Conservation (phyloP, 1,284 basidiomycete genomes). For the Malassezia furfur region DNA sequence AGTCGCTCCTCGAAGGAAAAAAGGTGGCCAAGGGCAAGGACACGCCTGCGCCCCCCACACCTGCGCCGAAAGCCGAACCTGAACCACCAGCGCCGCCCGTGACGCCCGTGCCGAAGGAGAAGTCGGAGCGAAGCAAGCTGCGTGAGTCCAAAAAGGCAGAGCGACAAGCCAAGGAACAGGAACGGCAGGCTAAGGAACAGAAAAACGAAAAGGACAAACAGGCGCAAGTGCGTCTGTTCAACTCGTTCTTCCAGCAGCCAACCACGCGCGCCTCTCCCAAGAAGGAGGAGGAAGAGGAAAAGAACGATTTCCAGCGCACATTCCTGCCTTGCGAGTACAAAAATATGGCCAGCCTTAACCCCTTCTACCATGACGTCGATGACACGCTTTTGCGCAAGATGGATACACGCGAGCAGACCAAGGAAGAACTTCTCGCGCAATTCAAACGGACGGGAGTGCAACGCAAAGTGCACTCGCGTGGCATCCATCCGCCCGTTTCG, state of each 20-base stretch:
- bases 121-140: constrained; percentile 24
- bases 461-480: neutral
- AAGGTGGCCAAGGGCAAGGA: neutral
- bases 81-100: constrained; percentile 10
- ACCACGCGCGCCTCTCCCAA: constrained; percentile 11
- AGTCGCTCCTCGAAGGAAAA: constrained; percentile 23
- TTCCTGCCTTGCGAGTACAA: constrained; percentile 43
- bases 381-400: constrained; percentile 1
- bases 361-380: constrained; percentile 17
- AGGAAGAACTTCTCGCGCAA: constrained; percentile 24
- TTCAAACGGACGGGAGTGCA: neutral
- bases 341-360: constrained; percentile 39
- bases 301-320: constrained; percentile 36
- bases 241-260: constrained; percentile 36
- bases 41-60: neutral
- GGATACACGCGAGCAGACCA: neutral
- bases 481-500: constrained; percentile 30
- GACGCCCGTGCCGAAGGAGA: constrained; percentile 23
- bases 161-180: constrained; percentile 1
- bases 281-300: constrained; percentile 1
- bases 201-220: constrained; percentile 34
- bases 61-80: neutral
- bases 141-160: neutral
- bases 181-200: constrained; percentile 41
- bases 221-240: constrained; percentile 49